Percentiles rank a stretch among this genome's conserved stretches.
Conservation (phyloP, 164 flowering plant species). For the Vitis rupestris region DNA sequence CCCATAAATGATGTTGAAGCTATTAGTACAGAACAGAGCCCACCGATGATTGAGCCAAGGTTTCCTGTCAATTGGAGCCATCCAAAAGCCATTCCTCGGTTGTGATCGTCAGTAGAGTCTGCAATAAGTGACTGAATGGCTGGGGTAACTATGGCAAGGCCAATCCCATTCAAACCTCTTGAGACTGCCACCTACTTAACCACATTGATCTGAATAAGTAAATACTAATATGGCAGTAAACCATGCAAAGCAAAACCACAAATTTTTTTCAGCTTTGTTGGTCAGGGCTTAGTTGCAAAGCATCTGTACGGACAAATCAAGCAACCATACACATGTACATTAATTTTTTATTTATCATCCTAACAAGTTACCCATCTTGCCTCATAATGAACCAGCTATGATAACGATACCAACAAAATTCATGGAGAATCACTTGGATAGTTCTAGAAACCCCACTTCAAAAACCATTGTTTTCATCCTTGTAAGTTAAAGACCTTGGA, state of each 20-base stretch:
- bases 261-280: too few relatives aligned
- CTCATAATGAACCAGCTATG: too few relatives aligned
- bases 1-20: conserved; percentile 30
- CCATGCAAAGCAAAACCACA: background rate
- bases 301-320: too few relatives aligned
- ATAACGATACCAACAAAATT: too few relatives aligned
- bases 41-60: conserved; percentile 30
- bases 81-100: conserved; percentile 38
- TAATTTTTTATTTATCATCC: too few relatives aligned
- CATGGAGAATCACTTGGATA: too few relatives aligned
- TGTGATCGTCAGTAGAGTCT: conserved; percentile 33
- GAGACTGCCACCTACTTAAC: conserved; percentile 33
- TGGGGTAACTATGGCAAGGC: conserved; percentile 34
- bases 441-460: too few relatives aligned
- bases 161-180: conserved; percentile 41
- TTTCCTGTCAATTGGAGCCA: conserved; percentile 32
- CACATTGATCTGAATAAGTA: background rate
- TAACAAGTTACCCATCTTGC: too few relatives aligned
- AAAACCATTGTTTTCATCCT: background rate
- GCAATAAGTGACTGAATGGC: conserved; percentile 43
- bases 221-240: background rate
- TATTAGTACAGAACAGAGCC: conserved; percentile 20
- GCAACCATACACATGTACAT: too few relatives aligned
- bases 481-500: too few relatives aligned
- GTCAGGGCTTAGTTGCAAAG: too few relatives aligned